Base-by-base conservation (phyloP, 2,329 filamentous ascomycete genomes). In the Westerdykella aurantiaca region DNA sequence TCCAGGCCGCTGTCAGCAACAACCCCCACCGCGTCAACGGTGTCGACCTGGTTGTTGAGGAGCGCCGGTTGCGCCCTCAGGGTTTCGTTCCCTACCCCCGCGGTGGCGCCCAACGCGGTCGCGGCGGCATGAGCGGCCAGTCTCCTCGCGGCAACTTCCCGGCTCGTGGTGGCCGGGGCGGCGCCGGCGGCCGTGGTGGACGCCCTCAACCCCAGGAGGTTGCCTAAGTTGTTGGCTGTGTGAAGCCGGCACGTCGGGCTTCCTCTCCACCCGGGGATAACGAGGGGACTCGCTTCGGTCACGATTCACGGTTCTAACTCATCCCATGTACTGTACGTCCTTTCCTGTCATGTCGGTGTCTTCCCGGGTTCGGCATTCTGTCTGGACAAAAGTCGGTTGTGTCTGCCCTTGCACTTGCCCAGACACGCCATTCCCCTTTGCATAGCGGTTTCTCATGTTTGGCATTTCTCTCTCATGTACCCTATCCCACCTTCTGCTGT, bases 11-110 rank as follows among this genome's bases (percentile, higher is more conserved):
- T 35, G 77, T 88, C 31, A 80, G 80, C 48, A 85, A 84, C 56
- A 97, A 94, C 72, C 91, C 91, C 31, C 88, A 95, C 71, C 78
- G 79, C 37, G 80, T 98, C 51, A 87, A 85, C 57, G 85, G 82
- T 55, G 85, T 95, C 69, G 83, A 81, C 60, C 85, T 98, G 57
- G 77, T 81, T 49, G 86, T 98, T 44, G 93, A 97, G 72, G 87
- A 91, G 66, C 89, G 93, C 51, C 88, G 88, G 53, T 81, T 85
- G 35, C 67, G 68, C 44, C 65, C 69, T 12, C 56, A 63, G 51
- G 50, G 60, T 49, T 50, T 61, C 56, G 41, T 67, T 55, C 59
- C 56, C 51, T 58, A 64, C 57, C 44, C 66, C 60, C 55, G 72
- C 59, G 56, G 71, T 39, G 69, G 69, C 41, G 42, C 66, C 39